A percentile compares a stretch with the other conserved stretches of the same genome.
These are phyloP conservation scores for Wickerhamomyces alni DNA, from an alignment of 805 yeast species.

Conservation along the genomic window DNA sequence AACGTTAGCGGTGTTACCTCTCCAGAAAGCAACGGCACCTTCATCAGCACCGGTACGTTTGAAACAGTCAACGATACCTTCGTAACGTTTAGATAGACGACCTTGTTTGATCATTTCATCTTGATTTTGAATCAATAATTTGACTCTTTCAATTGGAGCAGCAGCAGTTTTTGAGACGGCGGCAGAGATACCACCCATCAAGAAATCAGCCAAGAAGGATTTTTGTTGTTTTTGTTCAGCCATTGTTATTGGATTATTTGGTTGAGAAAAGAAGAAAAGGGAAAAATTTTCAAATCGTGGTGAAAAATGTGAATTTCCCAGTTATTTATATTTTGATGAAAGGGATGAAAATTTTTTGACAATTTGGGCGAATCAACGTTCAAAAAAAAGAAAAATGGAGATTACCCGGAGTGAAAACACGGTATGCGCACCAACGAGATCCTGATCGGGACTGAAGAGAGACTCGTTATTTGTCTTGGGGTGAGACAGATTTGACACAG, in stretches of 20 bases:
- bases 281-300: neutral
- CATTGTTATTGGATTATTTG: constrained; percentile 11
- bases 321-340: constrained; percentile 3
- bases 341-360: neutral
- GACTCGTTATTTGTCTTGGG: neutral
- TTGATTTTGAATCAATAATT: constrained; percentile 89
- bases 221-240: constrained; percentile 34
- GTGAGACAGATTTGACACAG: neutral
- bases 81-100: constrained; percentile 79
- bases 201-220: constrained; percentile 57
- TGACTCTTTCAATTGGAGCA: constrained; percentile 93
- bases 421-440: neutral
- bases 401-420: neutral
- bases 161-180: constrained; percentile 97
- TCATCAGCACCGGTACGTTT: constrained; percentile 89
- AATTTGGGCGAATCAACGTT: constrained; percentile 3
- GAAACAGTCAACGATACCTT: constrained; percentile 92
- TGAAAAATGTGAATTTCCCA: constrained; percentile 1
- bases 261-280: neutral
- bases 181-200: constrained; percentile 99
- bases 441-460: neutral
- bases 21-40: constrained; percentile 93
- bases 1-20: constrained; percentile 99
- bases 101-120: constrained; percentile 98
- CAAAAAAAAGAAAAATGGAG: neutral